phyloP scores from a whole-genome alignment of 768 basidiomycete genomes.

The Tricholoma bakamatsutake region DNA sequence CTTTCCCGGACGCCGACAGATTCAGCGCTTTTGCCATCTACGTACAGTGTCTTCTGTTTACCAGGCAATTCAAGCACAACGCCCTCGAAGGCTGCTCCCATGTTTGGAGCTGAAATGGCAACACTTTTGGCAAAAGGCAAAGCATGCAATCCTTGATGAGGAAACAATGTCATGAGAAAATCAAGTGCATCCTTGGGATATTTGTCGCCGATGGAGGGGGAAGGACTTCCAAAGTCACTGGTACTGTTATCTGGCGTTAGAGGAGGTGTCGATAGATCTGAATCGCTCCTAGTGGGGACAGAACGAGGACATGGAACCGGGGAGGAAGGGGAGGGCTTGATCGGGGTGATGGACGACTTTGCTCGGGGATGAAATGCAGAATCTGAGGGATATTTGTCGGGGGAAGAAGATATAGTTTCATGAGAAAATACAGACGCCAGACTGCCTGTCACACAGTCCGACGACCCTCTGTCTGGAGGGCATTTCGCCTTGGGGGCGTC shows the following conservation, averaged over 20 bases:
- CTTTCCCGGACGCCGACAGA: conserved; percentile 80
- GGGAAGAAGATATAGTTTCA: conserved; percentile 36
- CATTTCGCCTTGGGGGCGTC: conserved; percentile 87
- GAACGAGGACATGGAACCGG: conserved; percentile 32
- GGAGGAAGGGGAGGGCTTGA: conserved; percentile 13
- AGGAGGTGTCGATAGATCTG: conserved; percentile 63
- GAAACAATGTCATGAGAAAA: conserved; percentile 76
- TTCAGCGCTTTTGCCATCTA: conserved; percentile 78
- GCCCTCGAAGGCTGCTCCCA: conserved; percentile 69
- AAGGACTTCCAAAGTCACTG: conserved; percentile 37
- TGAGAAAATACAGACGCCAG: conserved; percentile 59
- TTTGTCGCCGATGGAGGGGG: conserved; percentile 28
- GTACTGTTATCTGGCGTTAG: conserved; percentile 69
- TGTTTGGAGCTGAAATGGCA: conserved; percentile 60
- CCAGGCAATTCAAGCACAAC: conserved; percentile 72
- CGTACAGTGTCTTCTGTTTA: conserved; percentile 71
- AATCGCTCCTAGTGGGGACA: conserved; percentile 36
- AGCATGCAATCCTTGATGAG: conserved; percentile 59
- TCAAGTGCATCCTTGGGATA: conserved; percentile 65
- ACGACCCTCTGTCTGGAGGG: conserved; percentile 95
- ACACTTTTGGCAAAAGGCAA: conserved; percentile 74
- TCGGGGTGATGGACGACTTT: not conserved
- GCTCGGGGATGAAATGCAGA: conserved; percentile 12
- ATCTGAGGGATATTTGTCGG: conserved; percentile 9
- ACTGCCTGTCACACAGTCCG: conserved; percentile 92